Percentiles rank a stretch among this genome's conserved stretches.
phyloP scores from a whole-genome alignment of 345 rosid species.

The Brassica napus region DNA sequence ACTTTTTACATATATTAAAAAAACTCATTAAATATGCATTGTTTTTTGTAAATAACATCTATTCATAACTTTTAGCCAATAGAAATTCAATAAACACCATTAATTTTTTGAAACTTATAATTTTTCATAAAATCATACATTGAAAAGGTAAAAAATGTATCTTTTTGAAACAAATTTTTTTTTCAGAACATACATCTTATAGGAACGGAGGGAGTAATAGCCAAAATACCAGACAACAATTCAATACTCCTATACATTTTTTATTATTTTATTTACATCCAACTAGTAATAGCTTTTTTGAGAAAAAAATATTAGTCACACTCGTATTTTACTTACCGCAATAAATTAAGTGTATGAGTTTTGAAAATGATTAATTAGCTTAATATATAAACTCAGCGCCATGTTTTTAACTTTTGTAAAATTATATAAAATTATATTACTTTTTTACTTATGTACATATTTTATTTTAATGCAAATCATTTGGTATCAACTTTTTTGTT shows the following conservation, averaged over 20 bases:
- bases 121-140: too few relatives aligned
- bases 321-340: neutral
- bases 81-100: too few relatives aligned
- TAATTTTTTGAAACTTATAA: too few relatives aligned
- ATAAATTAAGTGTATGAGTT: neutral
- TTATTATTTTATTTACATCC: neutral
- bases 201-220: neutral
- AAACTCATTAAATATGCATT: too few relatives aligned
- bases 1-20: too few relatives aligned
- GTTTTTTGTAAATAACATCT: too few relatives aligned
- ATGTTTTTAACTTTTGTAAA: neutral
- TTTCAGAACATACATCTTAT: too few relatives aligned
- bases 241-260: neutral
- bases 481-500: neutral
- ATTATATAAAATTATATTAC: neutral
- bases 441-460: neutral
- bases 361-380: neutral
- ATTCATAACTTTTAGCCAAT: too few relatives aligned
- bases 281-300: neutral
- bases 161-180: too few relatives aligned
- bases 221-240: neutral
- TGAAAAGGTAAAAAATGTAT: too few relatives aligned
- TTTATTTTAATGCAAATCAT: too few relatives aligned
- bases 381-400: neutral
- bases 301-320: neutral